A percentile compares a stretch with the other conserved stretches of the same genome.
Evolutionary conservation across 495 filamentous ascomycete species (phyloP).

Genomic region (Aspergillus egyptiacus): DNA sequence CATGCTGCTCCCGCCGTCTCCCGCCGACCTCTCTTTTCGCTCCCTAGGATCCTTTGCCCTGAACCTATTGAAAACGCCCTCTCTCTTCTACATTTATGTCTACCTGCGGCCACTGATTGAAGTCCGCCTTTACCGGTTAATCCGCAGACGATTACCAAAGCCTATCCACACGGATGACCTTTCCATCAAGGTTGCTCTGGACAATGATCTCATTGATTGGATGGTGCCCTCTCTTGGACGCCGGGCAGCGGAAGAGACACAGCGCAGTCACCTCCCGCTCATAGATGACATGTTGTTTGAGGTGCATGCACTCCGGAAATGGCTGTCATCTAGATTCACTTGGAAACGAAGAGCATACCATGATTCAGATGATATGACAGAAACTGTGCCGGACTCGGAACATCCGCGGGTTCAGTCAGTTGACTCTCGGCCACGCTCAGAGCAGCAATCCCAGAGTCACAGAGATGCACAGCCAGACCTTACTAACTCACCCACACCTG

Average conservation of each 20-base stretch:
- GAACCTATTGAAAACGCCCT: constrained; percentile 30
- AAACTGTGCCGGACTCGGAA: not conserved
- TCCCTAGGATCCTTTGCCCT: constrained; percentile 25
- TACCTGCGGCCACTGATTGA: constrained; percentile 39
- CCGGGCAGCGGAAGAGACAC: constrained; percentile 36
- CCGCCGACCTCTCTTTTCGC: constrained; percentile 24
- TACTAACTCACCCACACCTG: constrained; percentile 10
- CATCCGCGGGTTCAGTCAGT: not conserved
- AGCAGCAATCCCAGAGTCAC: constrained; percentile 2
- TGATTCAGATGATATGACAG: constrained; percentile 20
- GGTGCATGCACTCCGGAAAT: constrained; percentile 24
- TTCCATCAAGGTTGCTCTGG: constrained; percentile 41
- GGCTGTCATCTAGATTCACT: constrained; percentile 31
- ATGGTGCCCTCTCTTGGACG: constrained; percentile 40
- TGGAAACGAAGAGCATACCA: constrained; percentile 14
- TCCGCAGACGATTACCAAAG: constrained; percentile 41
- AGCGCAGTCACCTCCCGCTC: constrained; percentile 35
- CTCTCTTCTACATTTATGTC: constrained; percentile 30
- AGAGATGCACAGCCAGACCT: not conserved
- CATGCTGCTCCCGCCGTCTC: constrained; percentile 29
- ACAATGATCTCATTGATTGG: constrained; percentile 46
- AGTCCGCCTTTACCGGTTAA: constrained; percentile 39
- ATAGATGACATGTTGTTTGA: constrained; percentile 37
- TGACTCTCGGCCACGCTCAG: constrained; percentile 5
- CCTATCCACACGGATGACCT: constrained; percentile 39